These are phyloP conservation scores for Tardiomyces digboiensis DNA, from an alignment of 1,139 yeast species.

Conservation along the genomic window DNA sequence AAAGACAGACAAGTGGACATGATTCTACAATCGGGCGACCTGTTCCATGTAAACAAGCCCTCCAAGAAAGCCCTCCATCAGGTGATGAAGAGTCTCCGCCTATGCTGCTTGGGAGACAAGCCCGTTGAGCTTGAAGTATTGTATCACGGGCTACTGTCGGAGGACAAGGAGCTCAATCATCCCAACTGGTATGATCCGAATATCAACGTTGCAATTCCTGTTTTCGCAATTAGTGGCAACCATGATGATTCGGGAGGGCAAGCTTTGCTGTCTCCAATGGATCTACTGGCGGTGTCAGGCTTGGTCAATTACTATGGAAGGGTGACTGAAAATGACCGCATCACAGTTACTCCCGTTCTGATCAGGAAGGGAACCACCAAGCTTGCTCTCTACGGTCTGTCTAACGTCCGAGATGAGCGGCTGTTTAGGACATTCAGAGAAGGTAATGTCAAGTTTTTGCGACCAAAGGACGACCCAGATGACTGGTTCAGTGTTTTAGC, in stretches of 20 bases:
- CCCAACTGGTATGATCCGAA: slow-evolving; percentile 90
- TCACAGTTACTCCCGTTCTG: slow-evolving; percentile 68
- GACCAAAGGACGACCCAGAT: slow-evolving; percentile 45
- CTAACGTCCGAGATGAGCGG: slow-evolving; percentile 85
- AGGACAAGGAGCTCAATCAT: slow-evolving; percentile 49
- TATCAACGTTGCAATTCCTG: slow-evolving; percentile 81
- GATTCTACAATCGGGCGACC: slow-evolving; percentile 88
- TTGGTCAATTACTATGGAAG: slow-evolving; percentile 86
- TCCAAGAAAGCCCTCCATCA: slow-evolving; percentile 78
- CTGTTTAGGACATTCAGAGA: slow-evolving; percentile 74
- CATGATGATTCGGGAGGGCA: slow-evolving; percentile 97
- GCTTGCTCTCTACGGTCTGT: slow-evolving; percentile 81
- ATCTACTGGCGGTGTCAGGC: slow-evolving; percentile 73
- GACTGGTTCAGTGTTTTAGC: slow-evolving; percentile 82
- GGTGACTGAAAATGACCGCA: slow-evolving; percentile 64
- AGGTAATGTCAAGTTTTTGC: slow-evolving; percentile 66
- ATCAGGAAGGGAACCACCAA: slow-evolving; percentile 76
- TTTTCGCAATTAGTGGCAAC: slow-evolving; percentile 91
- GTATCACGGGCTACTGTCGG: slow-evolving; percentile 62
- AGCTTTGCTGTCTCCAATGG: slow-evolving; percentile 79
- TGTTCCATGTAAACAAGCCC: slow-evolving; percentile 87
- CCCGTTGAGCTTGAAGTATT: slow-evolving; percentile 83
- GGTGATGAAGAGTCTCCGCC: slow-evolving; percentile 64
- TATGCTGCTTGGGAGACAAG: slow-evolving; percentile 72
- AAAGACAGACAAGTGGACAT: slow-evolving; percentile 64